These are phyloP conservation scores for Mycena leptocephala DNA, from an alignment of 768 basidiomycete species.

Conservation along the genomic window DNA sequence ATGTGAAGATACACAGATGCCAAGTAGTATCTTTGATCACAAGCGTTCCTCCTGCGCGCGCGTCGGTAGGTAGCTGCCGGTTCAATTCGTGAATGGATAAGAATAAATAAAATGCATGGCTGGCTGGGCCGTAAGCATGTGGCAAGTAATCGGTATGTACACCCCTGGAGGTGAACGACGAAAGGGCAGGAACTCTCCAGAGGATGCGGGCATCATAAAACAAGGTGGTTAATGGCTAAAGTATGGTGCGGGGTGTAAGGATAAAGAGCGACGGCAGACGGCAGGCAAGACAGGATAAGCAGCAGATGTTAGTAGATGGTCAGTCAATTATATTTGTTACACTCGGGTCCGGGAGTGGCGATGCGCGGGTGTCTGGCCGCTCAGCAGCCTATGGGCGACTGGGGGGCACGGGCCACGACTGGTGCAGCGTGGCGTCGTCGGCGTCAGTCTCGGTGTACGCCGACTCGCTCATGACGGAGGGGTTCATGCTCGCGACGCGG, in stretches of 20 bases:
- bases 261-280: not conserved
- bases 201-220: conserved; percentile 5
- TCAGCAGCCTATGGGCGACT: conserved; percentile 14
- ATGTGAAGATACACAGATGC: conserved; percentile 10
- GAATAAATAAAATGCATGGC: conserved; percentile 7
- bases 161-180: conserved; percentile 8
- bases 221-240: not conserved
- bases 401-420: conserved; percentile 37
- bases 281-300: conserved; percentile 10
- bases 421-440: conserved; percentile 27
- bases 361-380: not conserved
- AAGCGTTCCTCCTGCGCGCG: not conserved
- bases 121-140: not conserved
- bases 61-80: not conserved
- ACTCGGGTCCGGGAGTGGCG: not conserved
- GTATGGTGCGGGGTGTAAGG: not conserved
- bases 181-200: conserved; percentile 2
- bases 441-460: conserved; percentile 27
- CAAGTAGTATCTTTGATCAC: conserved; percentile 2
- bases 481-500: conserved; percentile 58
- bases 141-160: not conserved
- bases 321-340: not conserved
- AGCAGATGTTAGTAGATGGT: not conserved
- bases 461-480: conserved; percentile 29
- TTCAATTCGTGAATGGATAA: not conserved